phyloP scores from a whole-genome alignment of 192 early-diverging fungal species.

The Linnemannia zychae region DNA sequence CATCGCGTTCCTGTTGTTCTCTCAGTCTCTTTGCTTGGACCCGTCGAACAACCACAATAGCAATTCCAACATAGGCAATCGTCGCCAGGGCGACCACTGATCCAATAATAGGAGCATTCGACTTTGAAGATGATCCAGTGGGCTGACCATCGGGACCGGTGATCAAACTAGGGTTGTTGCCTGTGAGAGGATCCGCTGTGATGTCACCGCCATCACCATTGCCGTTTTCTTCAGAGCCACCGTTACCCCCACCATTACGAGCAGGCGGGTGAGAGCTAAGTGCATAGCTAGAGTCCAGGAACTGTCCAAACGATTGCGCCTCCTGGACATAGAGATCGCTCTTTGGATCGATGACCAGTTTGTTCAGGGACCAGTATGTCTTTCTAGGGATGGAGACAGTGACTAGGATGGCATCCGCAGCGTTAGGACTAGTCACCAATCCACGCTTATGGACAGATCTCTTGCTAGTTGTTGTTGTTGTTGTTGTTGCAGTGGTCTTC shows the following conservation, averaged over 20 bases:
- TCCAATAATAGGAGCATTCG: constrained; percentile 21
- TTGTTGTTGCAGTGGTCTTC: neutral
- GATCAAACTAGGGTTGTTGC: neutral
- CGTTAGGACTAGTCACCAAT: constrained; percentile 20
- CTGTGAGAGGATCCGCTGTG: constrained; percentile 33
- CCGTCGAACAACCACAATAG: constrained; percentile 25
- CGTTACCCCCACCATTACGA: neutral
- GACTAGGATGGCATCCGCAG: constrained; percentile 31
- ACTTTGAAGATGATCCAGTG: neutral
- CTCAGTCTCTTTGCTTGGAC: constrained; percentile 9
- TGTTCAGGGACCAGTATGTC: constrained; percentile 25
- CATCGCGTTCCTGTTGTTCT: constrained; percentile 26
- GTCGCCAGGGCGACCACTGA: constrained; percentile 24
- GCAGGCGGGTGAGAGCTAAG: constrained; percentile 23
- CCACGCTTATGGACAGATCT: constrained; percentile 17
- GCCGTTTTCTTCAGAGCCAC: neutral
- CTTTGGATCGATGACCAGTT: constrained; percentile 7
- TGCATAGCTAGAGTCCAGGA: constrained; percentile 22
- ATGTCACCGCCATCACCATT: neutral
- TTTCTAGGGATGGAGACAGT: constrained; percentile 24
- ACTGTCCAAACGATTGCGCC: constrained; percentile 36
- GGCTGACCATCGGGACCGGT: neutral
- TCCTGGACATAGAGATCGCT: constrained; percentile 22
- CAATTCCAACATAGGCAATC: constrained; percentile 40
- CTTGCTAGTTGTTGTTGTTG: neutral